Evolutionary conservation across 1,139 yeast species (phyloP), one percentile per base, ranked within the genome.

Genomic region (Yamadazyma friedrichii): DNA sequence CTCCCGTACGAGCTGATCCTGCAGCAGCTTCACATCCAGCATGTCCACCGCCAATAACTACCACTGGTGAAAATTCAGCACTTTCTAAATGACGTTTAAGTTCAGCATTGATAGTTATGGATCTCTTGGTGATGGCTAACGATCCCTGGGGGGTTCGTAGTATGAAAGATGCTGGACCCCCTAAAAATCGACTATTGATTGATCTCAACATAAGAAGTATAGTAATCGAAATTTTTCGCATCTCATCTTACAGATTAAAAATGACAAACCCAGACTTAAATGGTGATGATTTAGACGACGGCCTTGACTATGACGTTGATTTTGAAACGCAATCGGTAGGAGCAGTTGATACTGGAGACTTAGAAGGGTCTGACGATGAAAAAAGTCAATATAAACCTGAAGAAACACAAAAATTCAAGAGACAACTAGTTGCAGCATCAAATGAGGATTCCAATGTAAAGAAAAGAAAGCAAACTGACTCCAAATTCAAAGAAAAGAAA

Each of bases 1-100:
- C 76, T 0, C 98, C 97, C 1, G 87, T 61, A 47, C 98, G 71
- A 1, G 98, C 96, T 0, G 96, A 74, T 0, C 94, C 98, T 0
- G 97, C 76, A 2, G 96, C 94, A 0, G 99, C 98, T 62, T 94
- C 99, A 53, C 96, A 85, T 3, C 99, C 99, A 30, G 98, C 98
- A 65, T 94, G 99, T 0, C 99, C 99, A 9, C 96, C 99, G 3
- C 99, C 99, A 17, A 94, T 80, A 3, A 94, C 93, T 1, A 93
- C 75, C 0, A 91, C 96, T 1, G 93, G 91, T 41, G 70, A 67
- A 25, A 59, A 56, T 5, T 67, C 64, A n/a, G 72, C 56, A 3
- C 49, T 49, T 1, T 49, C 43, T 13, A 79, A 58, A 13, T 58
- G 55, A 2, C 37, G 40, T 31, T 56, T 55, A 6, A 78, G 59